Evolutionary conservation across 148 eudicot species (phyloP).

Genomic region (Camellia sinensis): DNA sequence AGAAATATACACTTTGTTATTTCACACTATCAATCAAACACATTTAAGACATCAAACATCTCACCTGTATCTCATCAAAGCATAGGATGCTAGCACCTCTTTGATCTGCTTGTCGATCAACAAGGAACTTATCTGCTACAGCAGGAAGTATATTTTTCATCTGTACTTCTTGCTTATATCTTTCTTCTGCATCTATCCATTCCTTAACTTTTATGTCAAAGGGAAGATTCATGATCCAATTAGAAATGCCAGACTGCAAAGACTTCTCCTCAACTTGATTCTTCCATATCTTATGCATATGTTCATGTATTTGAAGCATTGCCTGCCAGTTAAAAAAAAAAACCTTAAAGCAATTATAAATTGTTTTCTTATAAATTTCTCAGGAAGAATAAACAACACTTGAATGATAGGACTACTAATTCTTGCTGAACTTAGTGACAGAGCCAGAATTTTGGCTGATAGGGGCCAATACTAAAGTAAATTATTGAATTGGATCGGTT

Average conservation of each 20-base stretch:
- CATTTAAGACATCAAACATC: background rate
- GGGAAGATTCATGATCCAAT: constrained; percentile 89
- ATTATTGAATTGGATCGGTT: too few relatives aligned
- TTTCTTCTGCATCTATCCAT: constrained; percentile 94
- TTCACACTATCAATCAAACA: background rate
- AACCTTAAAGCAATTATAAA: background rate
- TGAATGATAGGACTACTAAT: background rate
- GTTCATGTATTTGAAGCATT: constrained; percentile 92
- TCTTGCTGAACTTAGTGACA: too few relatives aligned
- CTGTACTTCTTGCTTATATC: constrained; percentile 70
- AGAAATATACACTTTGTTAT: background rate
- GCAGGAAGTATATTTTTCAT: constrained; percentile 86
- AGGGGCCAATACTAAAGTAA: too few relatives aligned
- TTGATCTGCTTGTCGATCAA: constrained; percentile 41
- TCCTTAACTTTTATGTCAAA: constrained; percentile 79
- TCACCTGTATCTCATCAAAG: constrained; percentile 97
- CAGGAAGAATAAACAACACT: background rate
- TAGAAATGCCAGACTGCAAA: constrained; percentile 63
- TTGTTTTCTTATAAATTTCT: background rate
- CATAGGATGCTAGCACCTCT: constrained; percentile 89
- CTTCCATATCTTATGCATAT: constrained; percentile 94
- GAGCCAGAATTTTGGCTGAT: too few relatives aligned
- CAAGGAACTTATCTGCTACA: constrained; percentile 90
- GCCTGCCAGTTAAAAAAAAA: constrained; percentile 52
- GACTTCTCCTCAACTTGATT: constrained; percentile 67